Evolutionary conservation across 108 stramenopile genomes (phyloP), one percentile per base, ranked within the genome.

Genomic region (Cyclotella atomus): DNA sequence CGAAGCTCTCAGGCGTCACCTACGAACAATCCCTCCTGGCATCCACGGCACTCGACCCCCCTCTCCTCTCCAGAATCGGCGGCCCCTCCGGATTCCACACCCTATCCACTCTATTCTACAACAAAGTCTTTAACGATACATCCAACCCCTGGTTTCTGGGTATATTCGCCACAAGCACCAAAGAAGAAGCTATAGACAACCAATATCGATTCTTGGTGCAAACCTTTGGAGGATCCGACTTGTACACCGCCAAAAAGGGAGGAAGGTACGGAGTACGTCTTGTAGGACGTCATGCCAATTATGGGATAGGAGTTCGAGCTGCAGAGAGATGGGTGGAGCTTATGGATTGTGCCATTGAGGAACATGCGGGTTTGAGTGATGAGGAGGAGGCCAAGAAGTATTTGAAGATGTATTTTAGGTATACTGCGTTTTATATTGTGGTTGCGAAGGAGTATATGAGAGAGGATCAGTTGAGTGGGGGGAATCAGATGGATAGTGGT

Each of bases 281-380:
- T 41, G 90, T 84, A n/a, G 92, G 92, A 47, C 69, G 92, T 35
- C 92, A 93, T 75, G 90, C 92, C 24, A 84, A 85, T 56, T 93
- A 89, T 57, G 53, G 65, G 10, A 90, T 93, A 55, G 84, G 84
- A 33, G 61, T 72, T 21, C 38, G 34, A 27, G 88, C 90, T 10
- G 92, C 92, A 27, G 70, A 88, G 65, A 77, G 76, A 25, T 93
- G 92, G 90, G 57, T 91, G 24, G 44, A 84, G 12, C 90, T 89
- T 59, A 93, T 93, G 92, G 62, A 81, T 32, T 50, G 43, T 9
- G 88, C 92, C 6, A 81, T 91, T 12, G 64, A 85, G 15, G 79
- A 89, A 19, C 90, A 93, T 70, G 52, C 71, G 0, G 50, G 49
- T 1, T 44, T 93, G 35, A 29, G 20, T 33, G 73, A 79, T 2